These are phyloP conservation scores for Halteria grandinella DNA, from an alignment of 73 alveolate species.

Conservation along the genomic window DNA sequence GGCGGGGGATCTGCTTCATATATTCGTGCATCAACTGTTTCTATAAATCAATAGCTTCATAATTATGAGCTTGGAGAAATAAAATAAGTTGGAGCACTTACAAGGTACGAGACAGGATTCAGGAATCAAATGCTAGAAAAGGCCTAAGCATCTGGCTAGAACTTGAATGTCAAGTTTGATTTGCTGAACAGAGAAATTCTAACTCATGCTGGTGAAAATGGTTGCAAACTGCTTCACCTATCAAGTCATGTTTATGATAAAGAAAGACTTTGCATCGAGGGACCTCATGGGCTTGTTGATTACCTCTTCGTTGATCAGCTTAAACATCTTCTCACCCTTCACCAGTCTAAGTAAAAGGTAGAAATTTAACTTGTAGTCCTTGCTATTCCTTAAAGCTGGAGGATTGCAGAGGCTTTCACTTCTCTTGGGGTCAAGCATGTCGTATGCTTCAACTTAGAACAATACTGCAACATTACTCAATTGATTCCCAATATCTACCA, in stretches of 20 bases:
- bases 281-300: conserved; percentile 6
- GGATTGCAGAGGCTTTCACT: conserved; percentile 8
- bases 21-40: too few species aligned
- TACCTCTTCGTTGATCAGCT: not conserved
- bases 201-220: not conserved
- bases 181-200: conserved; percentile 9
- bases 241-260: conserved; percentile 13
- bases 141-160: too few species aligned
- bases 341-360: not conserved
- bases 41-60: too few species aligned
- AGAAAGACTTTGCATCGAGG: conserved; percentile 1
- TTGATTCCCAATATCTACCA: too few species aligned
- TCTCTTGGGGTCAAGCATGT: conserved; percentile 20
- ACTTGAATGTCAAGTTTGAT: too few species aligned
- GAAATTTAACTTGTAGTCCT: conserved; percentile 34
- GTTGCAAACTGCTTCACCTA: conserved; percentile 35
- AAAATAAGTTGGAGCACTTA: too few species aligned
- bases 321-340: not conserved
- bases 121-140: too few species aligned
- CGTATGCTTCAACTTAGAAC: conserved; percentile 12
- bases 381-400: conserved; percentile 26
- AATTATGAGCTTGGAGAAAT: too few species aligned
- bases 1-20: too few species aligned
- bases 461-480: too few species aligned
- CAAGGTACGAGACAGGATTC: too few species aligned